Percentiles rank a stretch among this genome's conserved stretches.
phyloP scores from a whole-genome alignment of 2,329 filamentous ascomycete species.

The Phialophora verrucosa region DNA sequence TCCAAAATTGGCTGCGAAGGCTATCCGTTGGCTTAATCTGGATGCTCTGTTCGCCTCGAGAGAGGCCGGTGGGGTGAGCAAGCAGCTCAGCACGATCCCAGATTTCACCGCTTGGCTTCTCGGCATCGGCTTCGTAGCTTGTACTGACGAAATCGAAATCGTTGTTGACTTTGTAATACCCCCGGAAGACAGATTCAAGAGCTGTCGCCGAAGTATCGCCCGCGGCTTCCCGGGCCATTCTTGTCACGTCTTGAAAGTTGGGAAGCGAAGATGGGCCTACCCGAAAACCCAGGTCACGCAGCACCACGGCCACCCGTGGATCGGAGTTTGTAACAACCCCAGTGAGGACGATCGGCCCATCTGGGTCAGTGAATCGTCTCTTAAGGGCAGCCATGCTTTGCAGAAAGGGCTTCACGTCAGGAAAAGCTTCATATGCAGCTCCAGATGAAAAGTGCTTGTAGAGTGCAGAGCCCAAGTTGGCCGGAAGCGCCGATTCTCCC shows the following conservation, averaged over 20 bases:
- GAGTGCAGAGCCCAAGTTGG: constrained; percentile 44
- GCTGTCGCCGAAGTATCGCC: background rate
- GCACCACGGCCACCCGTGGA: constrained; percentile 49
- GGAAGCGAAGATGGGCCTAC: constrained; percentile 45
- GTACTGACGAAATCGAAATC: constrained; percentile 54
- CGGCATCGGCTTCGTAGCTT: constrained; percentile 54
- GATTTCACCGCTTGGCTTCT: constrained; percentile 50
- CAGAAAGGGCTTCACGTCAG: constrained; percentile 50
- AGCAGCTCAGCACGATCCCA: constrained; percentile 47
- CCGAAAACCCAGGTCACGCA: constrained; percentile 48
- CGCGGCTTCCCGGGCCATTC: constrained; percentile 4
- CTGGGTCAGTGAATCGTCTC: constrained; percentile 14
- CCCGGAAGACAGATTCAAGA: background rate
- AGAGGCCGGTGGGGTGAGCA: constrained; percentile 20
- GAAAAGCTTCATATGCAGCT: constrained; percentile 50
- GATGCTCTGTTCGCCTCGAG: constrained; percentile 26
- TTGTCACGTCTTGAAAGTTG: constrained; percentile 39
- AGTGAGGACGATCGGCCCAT: constrained; percentile 45
- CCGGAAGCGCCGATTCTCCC: constrained; percentile 41
- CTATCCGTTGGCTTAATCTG: constrained; percentile 27
- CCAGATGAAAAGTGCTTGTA: constrained; percentile 49
- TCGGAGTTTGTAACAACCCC: constrained; percentile 56
- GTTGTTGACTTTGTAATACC: constrained; percentile 30
- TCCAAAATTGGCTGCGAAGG: constrained; percentile 24
- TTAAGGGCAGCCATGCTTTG: constrained; percentile 42